Conservation (phyloP, 2,329 filamentous ascomycete species). For the Cercospora sesami region DNA sequence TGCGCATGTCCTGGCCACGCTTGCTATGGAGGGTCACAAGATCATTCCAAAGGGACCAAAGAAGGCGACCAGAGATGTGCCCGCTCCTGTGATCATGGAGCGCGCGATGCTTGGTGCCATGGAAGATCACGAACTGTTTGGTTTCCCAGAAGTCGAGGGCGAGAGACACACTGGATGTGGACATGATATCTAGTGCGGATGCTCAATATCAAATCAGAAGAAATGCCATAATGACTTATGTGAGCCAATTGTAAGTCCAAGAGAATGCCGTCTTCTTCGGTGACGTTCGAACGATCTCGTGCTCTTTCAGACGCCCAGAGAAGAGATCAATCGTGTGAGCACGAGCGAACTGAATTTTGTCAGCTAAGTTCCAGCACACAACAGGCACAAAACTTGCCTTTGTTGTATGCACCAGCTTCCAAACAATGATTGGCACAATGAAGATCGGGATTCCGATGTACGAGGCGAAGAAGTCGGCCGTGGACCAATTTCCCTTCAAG, state of each 20-base stretch:
- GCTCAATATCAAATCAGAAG: background rate
- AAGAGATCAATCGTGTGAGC: slow-evolving; percentile 1
- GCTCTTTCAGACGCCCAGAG: background rate
- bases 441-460: slow-evolving; percentile 46
- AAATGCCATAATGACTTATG: background rate
- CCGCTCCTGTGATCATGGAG: background rate
- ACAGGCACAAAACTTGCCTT: background rate
- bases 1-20: slow-evolving; percentile 19
- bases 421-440: slow-evolving; percentile 31
- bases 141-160: slow-evolving; percentile 8
- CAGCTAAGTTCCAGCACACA: background rate
- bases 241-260: slow-evolving; percentile 9
- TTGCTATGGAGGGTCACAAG: slow-evolving; percentile 20
- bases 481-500: slow-evolving; percentile 28
- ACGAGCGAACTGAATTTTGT: background rate
- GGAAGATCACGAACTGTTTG: slow-evolving; percentile 11
- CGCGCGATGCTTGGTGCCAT: slow-evolving; percentile 5
- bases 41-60: slow-evolving; percentile 12
- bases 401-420: slow-evolving; percentile 9
- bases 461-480: slow-evolving; percentile 43
- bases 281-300: background rate
- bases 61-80: slow-evolving; percentile 10
- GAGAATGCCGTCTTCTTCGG: slow-evolving; percentile 3
- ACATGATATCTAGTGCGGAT: background rate
- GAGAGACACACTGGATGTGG: slow-evolving; percentile 14